phyloP scores from a whole-genome alignment of 768 basidiomycete genomes.

The Termitomyces sp. region DNA sequence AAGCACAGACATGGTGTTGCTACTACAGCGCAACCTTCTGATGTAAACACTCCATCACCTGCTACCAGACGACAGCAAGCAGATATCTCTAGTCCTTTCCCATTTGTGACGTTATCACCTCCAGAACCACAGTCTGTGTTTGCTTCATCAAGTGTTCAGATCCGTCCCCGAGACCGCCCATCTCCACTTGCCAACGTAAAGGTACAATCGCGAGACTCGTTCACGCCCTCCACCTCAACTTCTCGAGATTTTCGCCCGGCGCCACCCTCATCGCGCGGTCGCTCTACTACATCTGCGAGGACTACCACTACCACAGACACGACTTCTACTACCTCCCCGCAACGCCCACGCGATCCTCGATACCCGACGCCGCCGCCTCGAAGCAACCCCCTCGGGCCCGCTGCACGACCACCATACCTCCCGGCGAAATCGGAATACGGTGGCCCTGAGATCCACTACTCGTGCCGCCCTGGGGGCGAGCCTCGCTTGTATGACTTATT shows the following conservation, averaged over 20 bases:
- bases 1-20: background rate
- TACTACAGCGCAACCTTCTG: background rate
- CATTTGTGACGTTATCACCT: constrained; percentile 13
- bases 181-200: background rate
- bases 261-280: constrained; percentile 9
- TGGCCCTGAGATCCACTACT: constrained; percentile 46
- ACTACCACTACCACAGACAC: constrained; percentile 8
- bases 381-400: constrained; percentile 47
- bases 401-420: constrained; percentile 47
- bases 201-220: background rate
- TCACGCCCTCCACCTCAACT: background rate
- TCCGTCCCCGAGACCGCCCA: background rate
- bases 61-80: background rate
- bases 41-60: background rate
- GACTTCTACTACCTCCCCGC: constrained; percentile 5
- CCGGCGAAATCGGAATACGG: constrained; percentile 45
- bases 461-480: constrained; percentile 65
- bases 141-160: background rate
- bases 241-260: constrained; percentile 7
- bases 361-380: constrained; percentile 39
- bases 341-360: constrained; percentile 12
- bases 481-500: constrained; percentile 66
- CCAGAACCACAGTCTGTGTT: background rate
- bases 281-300: constrained; percentile 9
- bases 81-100: constrained; percentile 6